Percentiles rank a stretch among this genome's conserved stretches.
These are phyloP conservation scores for Botrytis fabae DNA, from an alignment of 2,329 filamentous ascomycete genomes.

Conservation along the genomic window DNA sequence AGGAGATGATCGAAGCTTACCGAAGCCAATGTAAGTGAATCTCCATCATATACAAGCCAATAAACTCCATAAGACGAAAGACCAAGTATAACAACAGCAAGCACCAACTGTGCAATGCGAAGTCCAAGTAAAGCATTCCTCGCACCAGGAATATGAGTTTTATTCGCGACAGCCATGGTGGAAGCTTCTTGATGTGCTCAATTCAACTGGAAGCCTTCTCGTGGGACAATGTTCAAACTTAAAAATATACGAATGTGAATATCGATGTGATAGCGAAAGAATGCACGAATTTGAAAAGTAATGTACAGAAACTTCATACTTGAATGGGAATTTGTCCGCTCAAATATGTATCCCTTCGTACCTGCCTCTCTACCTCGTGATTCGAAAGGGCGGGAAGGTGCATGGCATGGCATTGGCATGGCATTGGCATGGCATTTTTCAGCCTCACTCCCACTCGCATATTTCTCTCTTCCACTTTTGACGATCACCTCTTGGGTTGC, in stretches of 20 bases:
- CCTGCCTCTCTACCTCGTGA: background rate
- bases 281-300: background rate
- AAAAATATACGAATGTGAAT: background rate
- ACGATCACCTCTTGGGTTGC: background rate
- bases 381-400: conserved; percentile 3
- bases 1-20: background rate
- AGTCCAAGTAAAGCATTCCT: background rate
- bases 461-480: background rate
- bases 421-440: conserved; percentile 13
- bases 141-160: conserved; percentile 5
- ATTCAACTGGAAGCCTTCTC: background rate
- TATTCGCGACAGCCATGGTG: background rate
- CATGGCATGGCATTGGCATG: background rate
- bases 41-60: conserved; percentile 6
- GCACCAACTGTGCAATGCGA: conserved; percentile 11
- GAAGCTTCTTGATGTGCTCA: background rate
- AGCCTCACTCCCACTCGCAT: background rate
- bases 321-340: background rate
- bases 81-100: conserved; percentile 12
- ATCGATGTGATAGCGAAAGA: background rate
- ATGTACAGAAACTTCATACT: background rate
- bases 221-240: background rate
- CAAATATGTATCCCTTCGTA: conserved; percentile 3
- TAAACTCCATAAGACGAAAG: conserved; percentile 17
- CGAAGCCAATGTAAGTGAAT: conserved; percentile 11